Conservation (phyloP, 495 filamentous ascomycete genomes). For the Podospora comata region DNA sequence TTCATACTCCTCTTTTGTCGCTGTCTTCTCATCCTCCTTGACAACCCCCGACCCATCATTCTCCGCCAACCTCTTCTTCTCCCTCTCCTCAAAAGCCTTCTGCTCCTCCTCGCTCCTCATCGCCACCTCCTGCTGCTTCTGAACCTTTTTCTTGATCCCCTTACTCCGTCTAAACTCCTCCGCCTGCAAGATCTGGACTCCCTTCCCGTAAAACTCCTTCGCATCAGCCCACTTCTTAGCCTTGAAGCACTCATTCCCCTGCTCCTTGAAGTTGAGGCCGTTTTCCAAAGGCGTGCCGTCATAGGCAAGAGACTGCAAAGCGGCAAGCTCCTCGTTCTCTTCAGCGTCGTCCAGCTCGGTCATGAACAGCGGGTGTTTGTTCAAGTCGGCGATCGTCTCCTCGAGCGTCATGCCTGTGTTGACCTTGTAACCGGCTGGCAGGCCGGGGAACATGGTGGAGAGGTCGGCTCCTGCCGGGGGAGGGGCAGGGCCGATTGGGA, state of each 20-base stretch:
- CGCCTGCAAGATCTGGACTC: conserved; percentile 60
- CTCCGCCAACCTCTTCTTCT: conserved; percentile 22
- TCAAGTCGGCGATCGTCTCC: conserved; percentile 71
- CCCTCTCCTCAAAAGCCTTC: neutral
- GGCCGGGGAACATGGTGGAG: conserved; percentile 32
- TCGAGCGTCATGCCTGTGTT: conserved; percentile 61
- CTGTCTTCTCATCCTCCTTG: conserved; percentile 24
- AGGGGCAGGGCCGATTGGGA: neutral
- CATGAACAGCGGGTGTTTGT: conserved; percentile 90
- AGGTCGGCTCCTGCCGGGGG: conserved; percentile 11
- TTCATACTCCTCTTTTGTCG: conserved; percentile 6
- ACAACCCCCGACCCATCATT: conserved; percentile 16
- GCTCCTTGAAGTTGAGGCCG: conserved; percentile 72
- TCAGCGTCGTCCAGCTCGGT: conserved; percentile 62
- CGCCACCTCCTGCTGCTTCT: conserved; percentile 16
- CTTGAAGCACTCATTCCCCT: conserved; percentile 83
- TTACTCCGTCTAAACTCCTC: conserved; percentile 48
- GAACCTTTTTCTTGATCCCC: conserved; percentile 19
- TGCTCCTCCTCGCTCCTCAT: conserved; percentile 24
- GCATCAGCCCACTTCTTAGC: conserved; percentile 75
- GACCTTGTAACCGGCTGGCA: conserved; percentile 58
- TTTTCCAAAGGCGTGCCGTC: conserved; percentile 86
- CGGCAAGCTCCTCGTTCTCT: conserved; percentile 78
- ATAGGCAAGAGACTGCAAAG: conserved; percentile 83
- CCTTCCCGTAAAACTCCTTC: conserved; percentile 87